Evolutionary conservation across 2,329 filamentous ascomycete genomes (phyloP), one percentile per base, ranked within the genome.

Genomic region (Zalaria sp.): DNA sequence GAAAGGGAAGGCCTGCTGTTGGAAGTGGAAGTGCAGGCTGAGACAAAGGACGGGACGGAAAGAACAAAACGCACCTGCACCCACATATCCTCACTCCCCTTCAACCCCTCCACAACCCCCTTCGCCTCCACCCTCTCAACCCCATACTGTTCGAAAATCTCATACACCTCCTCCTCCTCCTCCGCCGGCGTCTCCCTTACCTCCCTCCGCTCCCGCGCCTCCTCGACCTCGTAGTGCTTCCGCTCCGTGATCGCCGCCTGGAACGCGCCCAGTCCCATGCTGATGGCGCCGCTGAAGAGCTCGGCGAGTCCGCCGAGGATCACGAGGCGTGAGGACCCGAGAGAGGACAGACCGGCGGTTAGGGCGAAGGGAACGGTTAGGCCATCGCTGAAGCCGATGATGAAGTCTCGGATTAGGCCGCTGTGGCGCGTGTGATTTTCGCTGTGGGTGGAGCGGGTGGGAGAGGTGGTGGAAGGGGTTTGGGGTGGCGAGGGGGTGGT

Each of bases 311-410:
- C 82, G 40, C 79, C 82, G 48, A 81, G 43, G 37, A 65, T 57
- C 39, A 64, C 61, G 25, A 65, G 43, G 25, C 52, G 52, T 5
- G 53, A 47, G 3, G 45, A 47, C 2, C 55, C 56, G 4, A 60
- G 46, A 51, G 71, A 71, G 2, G 75, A 79, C 2, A 88, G 67
- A 9, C 83, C 83, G 0, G 83, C 83, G 0, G 81, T 86, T 32
- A 88, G 66, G 10, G 83, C 83, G 51, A 88, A 88, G 0, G 83
- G 83, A 0, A 88, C 83, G 0, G 83, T 88, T 50, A 88, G 69
- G 10, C 83, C 83, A 54, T 88, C 83, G 0, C 82, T 79, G 51
- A 87, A 77, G 41, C 83, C 83, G 50, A 88, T 79, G 45, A 83
- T 85, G 47, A 78, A 69, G 58, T 84, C 78, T 37, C 72, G 69